Percentiles rank a stretch among this genome's conserved stretches.
phyloP scores from a whole-genome alignment of 352 stramenopile genomes.

The Globisporangium megalacanthum region DNA sequence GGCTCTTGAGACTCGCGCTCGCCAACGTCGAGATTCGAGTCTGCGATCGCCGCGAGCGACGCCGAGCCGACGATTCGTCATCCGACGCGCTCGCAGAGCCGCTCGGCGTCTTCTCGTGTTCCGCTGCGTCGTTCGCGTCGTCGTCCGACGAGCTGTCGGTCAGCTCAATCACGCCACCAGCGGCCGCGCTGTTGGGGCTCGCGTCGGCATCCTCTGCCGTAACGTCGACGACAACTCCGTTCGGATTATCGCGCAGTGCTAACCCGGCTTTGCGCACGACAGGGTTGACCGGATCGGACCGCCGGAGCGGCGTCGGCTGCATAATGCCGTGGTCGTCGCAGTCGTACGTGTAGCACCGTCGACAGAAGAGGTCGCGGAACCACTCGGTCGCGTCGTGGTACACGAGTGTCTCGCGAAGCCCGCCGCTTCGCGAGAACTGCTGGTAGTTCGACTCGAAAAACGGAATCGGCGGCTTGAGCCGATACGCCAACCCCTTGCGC shows the following conservation, averaged over 20 bases:
- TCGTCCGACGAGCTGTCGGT: constrained; percentile 16
- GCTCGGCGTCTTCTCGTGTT: constrained; percentile 20
- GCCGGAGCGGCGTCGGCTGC: constrained; percentile 38
- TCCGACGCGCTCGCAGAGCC: constrained; percentile 16
- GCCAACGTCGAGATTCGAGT: constrained; percentile 58
- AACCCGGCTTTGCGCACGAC: constrained; percentile 32
- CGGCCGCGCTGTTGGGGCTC: neutral
- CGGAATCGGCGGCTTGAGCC: constrained; percentile 36
- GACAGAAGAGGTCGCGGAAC: constrained; percentile 87
- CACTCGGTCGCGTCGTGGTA: constrained; percentile 68
- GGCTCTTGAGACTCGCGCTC: constrained; percentile 45
- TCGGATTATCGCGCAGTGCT: constrained; percentile 13
- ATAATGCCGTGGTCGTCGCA: constrained; percentile 86
- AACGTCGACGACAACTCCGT: neutral
- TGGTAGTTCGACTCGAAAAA: constrained; percentile 56
- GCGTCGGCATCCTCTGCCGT: neutral
- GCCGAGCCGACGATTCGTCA: constrained; percentile 19
- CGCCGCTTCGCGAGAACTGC: constrained; percentile 20
- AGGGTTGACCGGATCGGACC: constrained; percentile 54
- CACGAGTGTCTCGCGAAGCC: constrained; percentile 28
- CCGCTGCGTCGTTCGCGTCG: constrained; percentile 5
- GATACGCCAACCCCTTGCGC: constrained; percentile 17
- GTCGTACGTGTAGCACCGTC: constrained; percentile 88
- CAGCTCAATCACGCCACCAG: constrained; percentile 17
- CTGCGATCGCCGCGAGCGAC: constrained; percentile 52